Evolutionary conservation across 805 yeast genomes (phyloP), one percentile per base, ranked within the genome.

Genomic region (Hanseniaspora hatyaiensis): DNA sequence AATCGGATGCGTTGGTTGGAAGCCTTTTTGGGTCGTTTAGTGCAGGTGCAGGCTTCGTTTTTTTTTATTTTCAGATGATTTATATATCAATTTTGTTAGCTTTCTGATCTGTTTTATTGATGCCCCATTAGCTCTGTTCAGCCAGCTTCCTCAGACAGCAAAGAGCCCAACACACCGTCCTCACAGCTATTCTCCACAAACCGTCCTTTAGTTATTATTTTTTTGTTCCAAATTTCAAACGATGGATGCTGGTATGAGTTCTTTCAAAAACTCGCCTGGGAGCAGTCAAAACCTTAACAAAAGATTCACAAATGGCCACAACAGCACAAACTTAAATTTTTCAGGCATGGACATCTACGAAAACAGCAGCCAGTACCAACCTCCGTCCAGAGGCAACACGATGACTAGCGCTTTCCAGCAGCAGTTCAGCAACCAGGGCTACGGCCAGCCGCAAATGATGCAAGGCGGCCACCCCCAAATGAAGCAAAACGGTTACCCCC

Each of bases 341-440:
- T 20, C 39, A 11, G 13, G 18, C 28, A 19, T 22, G 36, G 30
- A 26, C 13, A 9, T 26, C 2, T 42, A 19, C 15, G 32, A 43
- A 8, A 22, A 20, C 6, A 37, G 16, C 9, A 15, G 9, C 20
- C 5, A 12, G 3, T 18, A 39, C 15, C 41, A 28, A 29, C 34
- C 30, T 12, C 40, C 47, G 6, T 16, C 33, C 3, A 44, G 41
- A 36, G 48, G 37, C 5, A 43, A 28, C 40, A 43, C 47, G 6
- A 42, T 42, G 46, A 18, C 46, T 13, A 34, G 46, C 18, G 32
- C 19, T 6, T 24, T 33, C 15, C 30, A 23, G 18, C 31, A 23
- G 19, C 20, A 24, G 20, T 26, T 29, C 46, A 50, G 36, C 56
- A 49, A 24, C 52, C 53, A 40, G 19, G n/a, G n/a, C 51, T 46